phyloP scores from a whole-genome alignment of 257 asterid species.

The Scutellaria minor region DNA sequence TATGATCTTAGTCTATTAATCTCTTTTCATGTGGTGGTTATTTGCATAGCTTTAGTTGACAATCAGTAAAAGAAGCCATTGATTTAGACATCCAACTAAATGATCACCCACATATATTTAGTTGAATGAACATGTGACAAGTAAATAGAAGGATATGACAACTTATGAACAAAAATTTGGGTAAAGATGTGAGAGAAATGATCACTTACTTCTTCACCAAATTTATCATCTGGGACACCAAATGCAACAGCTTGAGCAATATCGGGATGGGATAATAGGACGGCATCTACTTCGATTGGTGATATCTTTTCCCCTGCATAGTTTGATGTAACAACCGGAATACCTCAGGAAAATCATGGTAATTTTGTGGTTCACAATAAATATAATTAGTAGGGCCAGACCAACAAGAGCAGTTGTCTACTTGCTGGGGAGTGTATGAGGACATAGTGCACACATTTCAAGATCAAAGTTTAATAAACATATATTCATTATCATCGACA shows the following conservation, averaged over 20 bases:
- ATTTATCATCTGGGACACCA: slow-evolving; percentile 96
- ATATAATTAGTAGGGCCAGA: background rate
- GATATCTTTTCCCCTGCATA: slow-evolving; percentile 93
- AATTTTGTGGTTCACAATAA: background rate
- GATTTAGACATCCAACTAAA: slow-evolving; percentile 25
- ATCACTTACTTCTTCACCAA: slow-evolving; percentile 88
- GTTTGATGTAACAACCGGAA: background rate
- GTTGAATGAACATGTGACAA: slow-evolving; percentile 21
- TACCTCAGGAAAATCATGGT: background rate
- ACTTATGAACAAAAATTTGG: too few species aligned
- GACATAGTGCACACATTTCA: background rate
- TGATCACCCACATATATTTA: background rate
- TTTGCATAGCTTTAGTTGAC: slow-evolving; percentile 17
- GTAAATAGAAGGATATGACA: background rate
- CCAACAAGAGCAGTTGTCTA: background rate
- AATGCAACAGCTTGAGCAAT: slow-evolving; percentile 90
- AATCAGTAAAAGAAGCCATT: slow-evolving; percentile 5
- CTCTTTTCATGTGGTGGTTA: slow-evolving; percentile 5
- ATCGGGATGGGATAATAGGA: slow-evolving; percentile 83
- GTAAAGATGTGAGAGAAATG: background rate
- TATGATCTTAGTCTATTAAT: background rate
- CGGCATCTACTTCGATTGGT: slow-evolving; percentile 94
- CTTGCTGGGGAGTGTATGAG: background rate
- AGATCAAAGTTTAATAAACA: slow-evolving; percentile 17
- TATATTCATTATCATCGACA: background rate